These are phyloP conservation scores for Forsythia suspensa DNA, from an alignment of 257 asterid genomes.

Conservation along the genomic window DNA sequence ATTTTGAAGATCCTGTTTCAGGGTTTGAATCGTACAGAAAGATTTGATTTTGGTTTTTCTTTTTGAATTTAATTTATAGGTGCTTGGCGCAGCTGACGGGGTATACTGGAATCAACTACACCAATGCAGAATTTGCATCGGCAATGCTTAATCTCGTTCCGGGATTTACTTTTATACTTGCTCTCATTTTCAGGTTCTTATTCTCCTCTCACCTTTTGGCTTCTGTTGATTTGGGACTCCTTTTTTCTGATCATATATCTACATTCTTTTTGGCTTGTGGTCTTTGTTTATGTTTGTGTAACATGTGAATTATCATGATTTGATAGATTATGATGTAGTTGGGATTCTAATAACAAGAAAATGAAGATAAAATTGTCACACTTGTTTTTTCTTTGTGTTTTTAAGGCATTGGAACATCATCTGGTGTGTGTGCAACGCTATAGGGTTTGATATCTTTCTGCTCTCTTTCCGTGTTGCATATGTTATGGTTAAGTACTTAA, in stretches of 20 bases:
- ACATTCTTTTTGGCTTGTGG: background rate
- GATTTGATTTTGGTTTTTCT: constrained; percentile 2
- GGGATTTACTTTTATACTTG: constrained; percentile 84
- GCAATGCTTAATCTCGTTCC: constrained; percentile 94
- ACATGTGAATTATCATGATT: background rate
- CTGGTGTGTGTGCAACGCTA: background rate
- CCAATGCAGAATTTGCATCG: constrained; percentile 77
- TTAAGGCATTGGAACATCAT: background rate
- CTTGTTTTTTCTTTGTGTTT: background rate
- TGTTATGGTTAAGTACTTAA: background rate
- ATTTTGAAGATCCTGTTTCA: background rate
- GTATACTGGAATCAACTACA: constrained; percentile 72
- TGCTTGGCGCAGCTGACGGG: constrained; percentile 87
- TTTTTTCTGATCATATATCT: background rate
- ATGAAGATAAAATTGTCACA: background rate
- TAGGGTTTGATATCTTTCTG: too few relatives aligned
- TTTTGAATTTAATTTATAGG: constrained; percentile 36
- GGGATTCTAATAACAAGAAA: background rate
- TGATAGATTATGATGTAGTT: background rate
- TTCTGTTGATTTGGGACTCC: background rate
- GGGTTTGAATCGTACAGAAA: background rate
- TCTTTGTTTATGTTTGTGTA: background rate
- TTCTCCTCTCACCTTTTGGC: constrained; percentile 7
- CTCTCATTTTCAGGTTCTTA: constrained; percentile 67
- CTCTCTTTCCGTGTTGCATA: background rate